phyloP scores from a whole-genome alignment of 306 rosid genomes.

The Sophora flavescens region DNA sequence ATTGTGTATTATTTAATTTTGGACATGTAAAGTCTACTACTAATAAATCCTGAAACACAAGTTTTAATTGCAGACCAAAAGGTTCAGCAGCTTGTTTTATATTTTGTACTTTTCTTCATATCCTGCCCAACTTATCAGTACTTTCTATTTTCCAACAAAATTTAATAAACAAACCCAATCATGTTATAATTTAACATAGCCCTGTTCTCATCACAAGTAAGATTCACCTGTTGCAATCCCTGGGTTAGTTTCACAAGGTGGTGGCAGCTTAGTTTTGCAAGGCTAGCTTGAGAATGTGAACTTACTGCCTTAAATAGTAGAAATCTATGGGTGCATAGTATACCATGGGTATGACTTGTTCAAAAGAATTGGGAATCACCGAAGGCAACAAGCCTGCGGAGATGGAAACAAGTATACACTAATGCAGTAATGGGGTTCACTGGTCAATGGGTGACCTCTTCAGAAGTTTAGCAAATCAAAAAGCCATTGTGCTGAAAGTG shows the following conservation, averaged over 20 bases:
- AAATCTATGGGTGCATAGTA: neutral
- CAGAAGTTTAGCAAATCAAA: constrained; percentile 24
- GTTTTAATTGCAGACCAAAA: neutral
- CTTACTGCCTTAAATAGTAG: constrained; percentile 16
- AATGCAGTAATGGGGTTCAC: neutral
- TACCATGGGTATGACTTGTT: neutral
- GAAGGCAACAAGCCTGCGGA: neutral
- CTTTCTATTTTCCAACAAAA: constrained; percentile 19
- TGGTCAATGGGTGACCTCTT: constrained; percentile 1
- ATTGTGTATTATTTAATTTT: neutral
- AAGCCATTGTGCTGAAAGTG: constrained; percentile 1
- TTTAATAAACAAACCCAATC: constrained; percentile 8
- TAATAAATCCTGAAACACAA: neutral
- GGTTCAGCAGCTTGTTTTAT: neutral
- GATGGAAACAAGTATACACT: constrained; percentile 1
- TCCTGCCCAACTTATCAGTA: neutral
- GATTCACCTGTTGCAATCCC: neutral
- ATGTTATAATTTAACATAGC: neutral
- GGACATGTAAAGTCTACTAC: neutral
- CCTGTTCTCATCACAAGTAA: neutral
- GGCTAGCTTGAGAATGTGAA: neutral
- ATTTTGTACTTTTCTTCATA: neutral
- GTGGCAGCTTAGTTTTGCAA: neutral
- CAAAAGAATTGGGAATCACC: constrained; percentile 1
- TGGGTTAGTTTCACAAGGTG: neutral